Evolutionary conservation across 164 flowering plant genomes (phyloP).

Genomic region (Magnolia officinalis): DNA sequence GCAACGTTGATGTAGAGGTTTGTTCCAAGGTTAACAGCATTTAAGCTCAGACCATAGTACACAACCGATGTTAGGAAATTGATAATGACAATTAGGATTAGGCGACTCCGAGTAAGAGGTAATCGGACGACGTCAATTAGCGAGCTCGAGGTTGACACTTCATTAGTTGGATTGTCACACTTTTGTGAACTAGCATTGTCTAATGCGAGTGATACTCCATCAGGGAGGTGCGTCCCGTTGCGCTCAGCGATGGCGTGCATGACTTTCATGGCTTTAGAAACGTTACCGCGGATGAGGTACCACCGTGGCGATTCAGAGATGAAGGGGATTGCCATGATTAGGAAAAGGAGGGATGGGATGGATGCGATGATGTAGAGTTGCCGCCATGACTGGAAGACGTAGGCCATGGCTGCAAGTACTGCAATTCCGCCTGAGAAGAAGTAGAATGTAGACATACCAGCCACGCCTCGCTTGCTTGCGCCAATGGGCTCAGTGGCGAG

Average conservation of each 20-base stretch:
- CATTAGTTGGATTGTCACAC: background rate
- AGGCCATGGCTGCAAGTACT: constrained; percentile 62
- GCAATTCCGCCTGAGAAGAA: constrained; percentile 88
- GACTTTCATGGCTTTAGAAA: constrained; percentile 48
- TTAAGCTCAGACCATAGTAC: constrained; percentile 85
- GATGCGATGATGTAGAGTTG: constrained; percentile 73
- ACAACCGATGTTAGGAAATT: constrained; percentile 65
- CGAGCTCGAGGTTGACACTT: constrained; percentile 20
- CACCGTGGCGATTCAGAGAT: constrained; percentile 86
- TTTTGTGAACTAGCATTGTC: constrained; percentile 20
- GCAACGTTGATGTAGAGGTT: constrained; percentile 70
- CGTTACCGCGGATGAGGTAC: constrained; percentile 68
- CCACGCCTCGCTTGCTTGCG: constrained; percentile 66
- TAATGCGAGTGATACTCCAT: constrained; percentile 40
- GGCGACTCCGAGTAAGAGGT: constrained; percentile 53
- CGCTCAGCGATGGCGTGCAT: constrained; percentile 59
- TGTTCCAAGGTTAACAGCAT: constrained; percentile 80
- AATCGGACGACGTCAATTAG: constrained; percentile 56
- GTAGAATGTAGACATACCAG: constrained; percentile 94
- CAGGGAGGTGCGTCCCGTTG: constrained; percentile 55
- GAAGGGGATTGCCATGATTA: constrained; percentile 56
- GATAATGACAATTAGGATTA: constrained; percentile 53
- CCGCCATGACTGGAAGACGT: constrained; percentile 64
- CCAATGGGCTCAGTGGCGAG: constrained; percentile 88
- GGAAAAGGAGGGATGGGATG: constrained; percentile 62